Base-by-base conservation (phyloP, 495 filamentous ascomycete genomes). In the Aspergillus bridgeri region DNA sequence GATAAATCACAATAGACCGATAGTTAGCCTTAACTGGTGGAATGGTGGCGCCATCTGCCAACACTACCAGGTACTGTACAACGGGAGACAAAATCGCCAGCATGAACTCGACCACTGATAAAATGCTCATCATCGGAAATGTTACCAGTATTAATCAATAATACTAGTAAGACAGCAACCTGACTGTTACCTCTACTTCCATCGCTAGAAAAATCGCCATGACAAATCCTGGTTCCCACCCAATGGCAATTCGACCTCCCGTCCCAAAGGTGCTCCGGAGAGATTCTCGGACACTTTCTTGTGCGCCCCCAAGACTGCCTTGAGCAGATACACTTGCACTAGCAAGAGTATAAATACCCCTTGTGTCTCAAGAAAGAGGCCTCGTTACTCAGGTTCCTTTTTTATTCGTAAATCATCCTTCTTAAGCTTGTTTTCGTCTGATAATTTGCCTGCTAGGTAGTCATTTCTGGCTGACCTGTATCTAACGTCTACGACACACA, bases 251-350 rank as follows among this genome's bases (percentile, higher is more conserved):
- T 13, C 11, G 13, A 13, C 33, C 25, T 27, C 4, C 33, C 33
- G 29, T 22, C 33, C 51, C 21, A 21, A 54, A 54, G 52, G 52
- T 54, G 42, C 52, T 17, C 42, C 55, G 55, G 55, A 57, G 47
- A 57, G 45, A 57, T 57, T 60, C 51, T 72, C 67, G 69, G 69
- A 65, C 45, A 72, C 67, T 70, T 72, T 67, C 54, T 27, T 45
- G 19, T 24, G 13, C 19, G 48, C 22, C 6, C 1, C 11, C 21
- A 61, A 18, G 23, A 7, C 19, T 21, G 8, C 17, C 6, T 24
- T n/a, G 20, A 51, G 23, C 13, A 43, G 29, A 20, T 42, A 56
- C 27, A 60, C 29, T 56, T 48, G 6, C 52, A 21, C 33, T 5
- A 15, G 6, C 13, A 13, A 38, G 17, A 13, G 33, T 38, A 47